A percentile compares a stretch with the other conserved stretches of the same genome.
Conservation (phyloP, 345 rosid genomes). For the Pistacia atlantica region DNA sequence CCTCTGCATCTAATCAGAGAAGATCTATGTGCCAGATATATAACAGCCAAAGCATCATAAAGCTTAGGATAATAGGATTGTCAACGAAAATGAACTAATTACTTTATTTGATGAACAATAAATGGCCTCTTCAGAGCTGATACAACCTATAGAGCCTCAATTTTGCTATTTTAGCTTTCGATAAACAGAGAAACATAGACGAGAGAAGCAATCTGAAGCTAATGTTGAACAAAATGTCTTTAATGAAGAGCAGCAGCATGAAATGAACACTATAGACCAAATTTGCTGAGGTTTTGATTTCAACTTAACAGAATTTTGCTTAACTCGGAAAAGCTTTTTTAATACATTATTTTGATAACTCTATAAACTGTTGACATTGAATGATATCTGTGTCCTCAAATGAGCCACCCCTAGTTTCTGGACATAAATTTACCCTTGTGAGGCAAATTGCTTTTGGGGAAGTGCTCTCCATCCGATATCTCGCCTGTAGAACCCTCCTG, state of each 20-base stretch:
- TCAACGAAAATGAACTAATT: not conserved
- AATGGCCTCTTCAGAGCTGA: not conserved
- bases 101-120: not conserved
- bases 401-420: no score
- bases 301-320: not conserved
- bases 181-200: not conserved
- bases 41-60: conserved; percentile 6
- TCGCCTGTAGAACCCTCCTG: conserved; percentile 72
- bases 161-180: not conserved
- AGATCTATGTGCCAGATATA: not conserved
- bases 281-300: not conserved
- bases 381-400: no score
- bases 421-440: not conserved
- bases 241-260: not conserved
- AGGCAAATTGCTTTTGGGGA: conserved; percentile 43
- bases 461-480: conserved; percentile 97
- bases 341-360: no score
- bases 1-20: no score
- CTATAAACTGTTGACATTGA: no score
- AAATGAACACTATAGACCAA: not conserved
- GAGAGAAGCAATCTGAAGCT: not conserved
- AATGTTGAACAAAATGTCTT: not conserved
- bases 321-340: no score
- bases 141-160: not conserved
- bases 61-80: not conserved